These are phyloP conservation scores for Coriolopsis trogii DNA, from an alignment of 1,284 basidiomycete species.

Conservation along the genomic window DNA sequence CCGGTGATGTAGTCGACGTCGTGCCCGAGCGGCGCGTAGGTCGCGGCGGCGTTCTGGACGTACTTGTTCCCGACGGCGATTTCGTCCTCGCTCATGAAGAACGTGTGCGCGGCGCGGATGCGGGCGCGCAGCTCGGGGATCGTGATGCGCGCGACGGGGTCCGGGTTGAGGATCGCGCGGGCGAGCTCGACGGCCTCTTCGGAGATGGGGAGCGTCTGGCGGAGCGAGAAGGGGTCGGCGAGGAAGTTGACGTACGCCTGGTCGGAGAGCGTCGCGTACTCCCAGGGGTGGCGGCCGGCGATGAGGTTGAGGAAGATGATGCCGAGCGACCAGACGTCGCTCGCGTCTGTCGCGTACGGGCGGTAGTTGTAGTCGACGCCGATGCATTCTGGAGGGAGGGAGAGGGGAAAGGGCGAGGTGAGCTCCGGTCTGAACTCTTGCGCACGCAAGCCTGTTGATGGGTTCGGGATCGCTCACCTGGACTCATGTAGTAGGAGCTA, in stretches of 20 bases:
- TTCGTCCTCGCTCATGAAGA: constrained; percentile 66
- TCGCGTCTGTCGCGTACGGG: constrained; percentile 26
- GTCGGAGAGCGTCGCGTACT: constrained; percentile 72
- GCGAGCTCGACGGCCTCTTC: constrained; percentile 56
- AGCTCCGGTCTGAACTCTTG: too few relatives aligned
- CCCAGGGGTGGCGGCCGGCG: constrained; percentile 89
- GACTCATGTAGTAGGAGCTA: constrained; percentile 61
- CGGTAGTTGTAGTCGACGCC: constrained; percentile 26
- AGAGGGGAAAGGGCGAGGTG: too few relatives aligned
- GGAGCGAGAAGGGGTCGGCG: constrained; percentile 66
- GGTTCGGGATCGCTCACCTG: constrained; percentile 39
- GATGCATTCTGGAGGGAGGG: constrained; percentile 28
- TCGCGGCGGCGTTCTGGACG: constrained; percentile 17
- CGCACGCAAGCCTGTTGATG: background rate
- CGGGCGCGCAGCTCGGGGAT: constrained; percentile 63
- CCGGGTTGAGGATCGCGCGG: constrained; percentile 57
- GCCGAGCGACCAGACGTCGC: constrained; percentile 37
- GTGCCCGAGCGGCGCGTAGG: constrained; percentile 3
- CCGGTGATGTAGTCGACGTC: background rate
- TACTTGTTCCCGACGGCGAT: constrained; percentile 30
- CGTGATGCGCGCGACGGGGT: constrained; percentile 58
- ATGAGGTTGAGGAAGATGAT: constrained; percentile 67
- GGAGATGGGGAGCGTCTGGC: constrained; percentile 75
- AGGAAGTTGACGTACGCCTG: constrained; percentile 74
- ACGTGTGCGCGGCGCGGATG: constrained; percentile 61